Percentiles rank a stretch among this genome's conserved stretches.
These are phyloP conservation scores for Chaetomiaceae sp. DNA, from an alignment of 2,329 filamentous ascomycete species.

Conservation along the genomic window DNA sequence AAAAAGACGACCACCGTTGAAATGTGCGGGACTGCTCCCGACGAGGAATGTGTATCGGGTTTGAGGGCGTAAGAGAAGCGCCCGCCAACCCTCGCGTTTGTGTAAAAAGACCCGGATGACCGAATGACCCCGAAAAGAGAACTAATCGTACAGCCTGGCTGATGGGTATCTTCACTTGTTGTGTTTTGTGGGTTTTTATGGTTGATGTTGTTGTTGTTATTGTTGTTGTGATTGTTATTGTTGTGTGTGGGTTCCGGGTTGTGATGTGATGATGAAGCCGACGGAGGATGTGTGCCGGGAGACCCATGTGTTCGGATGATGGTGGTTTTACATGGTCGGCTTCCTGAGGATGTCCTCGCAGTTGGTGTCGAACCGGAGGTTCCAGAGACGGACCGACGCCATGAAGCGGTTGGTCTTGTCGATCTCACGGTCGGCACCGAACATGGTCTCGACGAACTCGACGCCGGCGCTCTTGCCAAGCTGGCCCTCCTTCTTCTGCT, in stretches of 20 bases:
- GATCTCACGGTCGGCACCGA: constrained; percentile 84
- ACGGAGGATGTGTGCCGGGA: neutral
- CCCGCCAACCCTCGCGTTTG: constrained; percentile 12
- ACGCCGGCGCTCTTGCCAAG: constrained; percentile 90
- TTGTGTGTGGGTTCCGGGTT: neutral
- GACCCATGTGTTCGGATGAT: neutral
- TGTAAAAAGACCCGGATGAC: constrained; percentile 22
- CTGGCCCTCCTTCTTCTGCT: constrained; percentile 67
- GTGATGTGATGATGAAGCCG: constrained; percentile 2
- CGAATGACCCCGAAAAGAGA: constrained; percentile 26
- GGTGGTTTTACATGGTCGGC: constrained; percentile 46
- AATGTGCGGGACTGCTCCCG: constrained; percentile 26
- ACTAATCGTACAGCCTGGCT: constrained; percentile 28
- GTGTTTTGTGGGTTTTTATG: constrained; percentile 13
- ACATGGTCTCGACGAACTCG: constrained; percentile 94
- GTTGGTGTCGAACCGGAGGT: constrained; percentile 91
- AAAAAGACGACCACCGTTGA: constrained; percentile 23
- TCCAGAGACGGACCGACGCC: constrained; percentile 82
- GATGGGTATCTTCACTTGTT: constrained; percentile 17
- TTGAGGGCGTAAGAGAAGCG: no score
- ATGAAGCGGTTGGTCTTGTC: constrained; percentile 90
- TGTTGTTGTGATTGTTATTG: constrained; percentile 3
- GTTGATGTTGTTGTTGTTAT: constrained; percentile 12
- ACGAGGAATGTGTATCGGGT: constrained; percentile 16
- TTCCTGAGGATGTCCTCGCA: constrained; percentile 78